phyloP scores from a whole-genome alignment of 2,329 filamentous ascomycete species.

The Myriosclerotinia scirpicola region DNA sequence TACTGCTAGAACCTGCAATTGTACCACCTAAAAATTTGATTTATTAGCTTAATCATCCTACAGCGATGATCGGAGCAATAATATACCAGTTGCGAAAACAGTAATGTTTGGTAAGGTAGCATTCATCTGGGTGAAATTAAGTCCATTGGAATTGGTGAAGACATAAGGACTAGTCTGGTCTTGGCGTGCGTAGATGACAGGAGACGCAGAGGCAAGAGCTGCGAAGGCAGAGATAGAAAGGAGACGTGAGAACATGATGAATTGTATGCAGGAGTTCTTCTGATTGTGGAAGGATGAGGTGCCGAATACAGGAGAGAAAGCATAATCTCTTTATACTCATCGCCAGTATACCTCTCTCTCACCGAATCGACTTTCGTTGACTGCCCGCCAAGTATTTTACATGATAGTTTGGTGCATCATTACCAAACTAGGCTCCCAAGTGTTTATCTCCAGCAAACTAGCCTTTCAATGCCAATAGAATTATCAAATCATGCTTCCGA shows the following conservation, averaged over 20 bases:
- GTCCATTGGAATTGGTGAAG: slow-evolving; percentile 34
- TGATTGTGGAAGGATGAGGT: neutral
- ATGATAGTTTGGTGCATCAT: slow-evolving; percentile 6
- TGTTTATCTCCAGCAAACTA: slow-evolving; percentile 3
- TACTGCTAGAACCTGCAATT: slow-evolving; percentile 54
- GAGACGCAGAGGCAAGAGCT: slow-evolving; percentile 28
- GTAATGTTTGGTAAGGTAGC: slow-evolving; percentile 32
- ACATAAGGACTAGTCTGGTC: slow-evolving; percentile 27
- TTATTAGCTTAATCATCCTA: neutral
- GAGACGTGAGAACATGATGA: slow-evolving; percentile 14
- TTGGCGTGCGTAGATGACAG: slow-evolving; percentile 27
- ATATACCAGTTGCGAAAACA: slow-evolving; percentile 34
- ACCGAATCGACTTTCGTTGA: neutral
- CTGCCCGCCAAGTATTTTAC: slow-evolving; percentile 8
- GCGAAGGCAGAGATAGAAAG: slow-evolving; percentile 23
- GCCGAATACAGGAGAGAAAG: neutral
- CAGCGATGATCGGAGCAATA: neutral
- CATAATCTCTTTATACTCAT: slow-evolving; percentile 13
- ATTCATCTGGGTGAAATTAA: slow-evolving; percentile 37
- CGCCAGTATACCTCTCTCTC: neutral
- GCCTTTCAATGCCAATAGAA: neutral
- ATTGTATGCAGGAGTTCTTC: neutral
- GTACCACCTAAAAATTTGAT: slow-evolving; percentile 52
- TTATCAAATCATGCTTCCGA: slow-evolving; percentile 12
- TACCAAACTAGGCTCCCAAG: slow-evolving; percentile 2